Conservation (phyloP, 495 filamentous ascomycete species). For the Aspergillus incahuasiensis region DNA sequence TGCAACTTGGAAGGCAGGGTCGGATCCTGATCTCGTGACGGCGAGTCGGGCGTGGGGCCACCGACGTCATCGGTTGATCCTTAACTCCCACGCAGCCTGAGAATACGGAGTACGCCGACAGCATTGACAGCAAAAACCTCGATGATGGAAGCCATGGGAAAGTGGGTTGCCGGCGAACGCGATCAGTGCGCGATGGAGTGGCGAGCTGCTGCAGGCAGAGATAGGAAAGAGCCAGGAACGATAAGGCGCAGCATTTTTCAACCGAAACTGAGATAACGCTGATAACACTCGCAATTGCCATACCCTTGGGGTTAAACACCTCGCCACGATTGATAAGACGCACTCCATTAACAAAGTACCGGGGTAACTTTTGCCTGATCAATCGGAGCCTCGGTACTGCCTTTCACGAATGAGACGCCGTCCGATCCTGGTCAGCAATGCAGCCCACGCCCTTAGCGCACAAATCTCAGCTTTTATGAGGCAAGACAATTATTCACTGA, state of each 20-base stretch:
- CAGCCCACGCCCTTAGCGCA: background rate
- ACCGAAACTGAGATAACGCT: background rate
- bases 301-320: background rate
- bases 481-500: too few species aligned
- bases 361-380: background rate
- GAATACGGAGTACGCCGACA: too few species aligned
- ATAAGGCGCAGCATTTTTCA: background rate
- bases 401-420: background rate
- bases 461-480: background rate
- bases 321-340: background rate
- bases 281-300: background rate
- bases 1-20: background rate
- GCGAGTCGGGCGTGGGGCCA: background rate
- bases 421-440: background rate
- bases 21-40: background rate
- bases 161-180: too few species aligned
- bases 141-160: too few species aligned
- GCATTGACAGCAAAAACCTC: too few species aligned
- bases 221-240: background rate
- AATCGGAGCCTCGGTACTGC: background rate
- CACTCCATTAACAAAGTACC: too few species aligned
- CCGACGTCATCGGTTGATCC: background rate
- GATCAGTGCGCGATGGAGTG: background rate
- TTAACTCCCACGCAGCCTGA: background rate
- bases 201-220: too few species aligned